Evolutionary conservation across 352 stramenopile genomes (phyloP).

Genomic region (Phytophthora tubulina): DNA sequence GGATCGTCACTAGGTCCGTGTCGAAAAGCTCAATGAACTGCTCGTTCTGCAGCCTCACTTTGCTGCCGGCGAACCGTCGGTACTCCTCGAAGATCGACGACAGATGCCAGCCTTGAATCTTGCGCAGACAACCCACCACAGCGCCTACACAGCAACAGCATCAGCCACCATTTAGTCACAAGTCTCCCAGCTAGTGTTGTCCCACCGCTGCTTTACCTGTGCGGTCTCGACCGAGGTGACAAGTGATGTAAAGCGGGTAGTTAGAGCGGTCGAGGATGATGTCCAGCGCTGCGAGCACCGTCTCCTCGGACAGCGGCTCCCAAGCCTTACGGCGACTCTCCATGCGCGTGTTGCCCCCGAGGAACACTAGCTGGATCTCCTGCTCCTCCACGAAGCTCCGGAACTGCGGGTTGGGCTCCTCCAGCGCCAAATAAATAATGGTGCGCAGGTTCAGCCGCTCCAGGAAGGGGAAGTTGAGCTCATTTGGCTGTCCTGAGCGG

Average conservation of each 20-base stretch:
- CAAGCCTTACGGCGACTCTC: constrained; percentile 89
- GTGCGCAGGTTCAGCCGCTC: constrained; percentile 91
- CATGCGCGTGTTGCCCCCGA: constrained; percentile 91
- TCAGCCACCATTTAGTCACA: neutral
- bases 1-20: constrained; percentile 91
- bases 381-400: constrained; percentile 92
- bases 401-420: constrained; percentile 92
- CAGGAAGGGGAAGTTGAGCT: constrained; percentile 94
- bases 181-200: neutral
- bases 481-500: constrained; percentile 90
- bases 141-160: constrained; percentile 51
- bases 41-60: constrained; percentile 93
- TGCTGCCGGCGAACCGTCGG: constrained; percentile 89
- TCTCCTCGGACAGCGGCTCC: constrained; percentile 90
- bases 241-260: constrained; percentile 93
- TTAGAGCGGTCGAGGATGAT: constrained; percentile 91
- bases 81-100: constrained; percentile 96
- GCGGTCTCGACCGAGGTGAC: constrained; percentile 90
- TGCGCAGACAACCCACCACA: constrained; percentile 91
- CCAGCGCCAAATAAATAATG: constrained; percentile 93
- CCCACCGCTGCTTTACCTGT: constrained; percentile 59
- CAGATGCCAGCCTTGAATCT: constrained; percentile 94
- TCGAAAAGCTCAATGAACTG: constrained; percentile 97
- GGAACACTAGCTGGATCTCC: constrained; percentile 89
- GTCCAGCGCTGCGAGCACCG: constrained; percentile 90